Conservation (phyloP, 371 early-diverging fungal species). For the Dipsacomyces acuminosporus region DNA sequence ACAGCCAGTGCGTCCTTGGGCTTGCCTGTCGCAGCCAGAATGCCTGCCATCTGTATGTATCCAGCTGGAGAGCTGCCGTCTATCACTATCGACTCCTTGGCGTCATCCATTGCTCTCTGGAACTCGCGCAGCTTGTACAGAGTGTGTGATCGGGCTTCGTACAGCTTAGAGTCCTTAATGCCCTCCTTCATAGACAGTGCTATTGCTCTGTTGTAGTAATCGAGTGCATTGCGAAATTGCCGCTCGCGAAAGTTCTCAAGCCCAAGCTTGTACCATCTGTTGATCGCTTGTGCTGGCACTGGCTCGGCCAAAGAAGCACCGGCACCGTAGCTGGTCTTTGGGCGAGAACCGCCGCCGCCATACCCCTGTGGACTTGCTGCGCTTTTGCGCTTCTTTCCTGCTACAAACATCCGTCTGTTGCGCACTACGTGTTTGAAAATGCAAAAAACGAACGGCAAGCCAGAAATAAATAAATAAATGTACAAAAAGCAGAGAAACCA, state of each 20-base stretch:
- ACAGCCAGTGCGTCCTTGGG: constrained; percentile 15
- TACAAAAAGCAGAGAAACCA: background rate
- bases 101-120: constrained; percentile 24
- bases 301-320: background rate
- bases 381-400: constrained; percentile 35
- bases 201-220: constrained; percentile 28
- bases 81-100: constrained; percentile 17
- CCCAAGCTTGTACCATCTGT: constrained; percentile 11
- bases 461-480: constrained; percentile 1
- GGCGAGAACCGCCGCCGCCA: too few relatives aligned
- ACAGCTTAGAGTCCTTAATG: constrained; percentile 8
- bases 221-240: constrained; percentile 23
- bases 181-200: constrained; percentile 19
- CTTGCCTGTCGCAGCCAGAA: constrained; percentile 14
- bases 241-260: constrained; percentile 16
- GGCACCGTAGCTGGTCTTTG: background rate
- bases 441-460: background rate
- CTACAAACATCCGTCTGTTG: constrained; percentile 28
- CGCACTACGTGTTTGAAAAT: background rate
- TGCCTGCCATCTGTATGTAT: constrained; percentile 14
- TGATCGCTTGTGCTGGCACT: background rate
- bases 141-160: constrained; percentile 19
- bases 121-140: constrained; percentile 27
- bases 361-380: background rate
- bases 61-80: constrained; percentile 9